phyloP scores from a whole-genome alignment of 1,139 yeast species.

The Suhomyces bokatorum region DNA sequence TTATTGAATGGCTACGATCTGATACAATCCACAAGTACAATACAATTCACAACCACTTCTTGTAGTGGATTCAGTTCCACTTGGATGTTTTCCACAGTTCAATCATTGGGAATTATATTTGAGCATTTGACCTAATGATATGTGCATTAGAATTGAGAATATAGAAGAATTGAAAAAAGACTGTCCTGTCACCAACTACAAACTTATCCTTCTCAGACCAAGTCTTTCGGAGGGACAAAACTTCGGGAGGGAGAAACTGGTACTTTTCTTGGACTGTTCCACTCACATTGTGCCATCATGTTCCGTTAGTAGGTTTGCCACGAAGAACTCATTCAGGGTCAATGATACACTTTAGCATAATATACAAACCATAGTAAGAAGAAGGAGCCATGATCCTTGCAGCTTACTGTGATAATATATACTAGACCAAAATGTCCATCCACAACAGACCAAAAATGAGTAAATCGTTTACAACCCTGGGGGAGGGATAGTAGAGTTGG shows the following conservation, averaged over 20 bases:
- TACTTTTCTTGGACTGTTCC: no score
- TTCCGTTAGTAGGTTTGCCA: slow-evolving; percentile 3
- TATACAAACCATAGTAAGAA: slow-evolving; percentile 22
- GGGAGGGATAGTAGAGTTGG: slow-evolving; percentile 7
- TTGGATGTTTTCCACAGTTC: no score
- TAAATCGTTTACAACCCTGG: slow-evolving; percentile 8
- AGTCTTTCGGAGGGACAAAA: no score
- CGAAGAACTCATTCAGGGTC: slow-evolving; percentile 11
- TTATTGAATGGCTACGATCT: no score
- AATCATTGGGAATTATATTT: no score
- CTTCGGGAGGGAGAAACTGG: no score
- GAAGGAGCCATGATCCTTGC: slow-evolving; percentile 19
- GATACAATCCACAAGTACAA: no score
- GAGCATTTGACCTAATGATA: background rate
- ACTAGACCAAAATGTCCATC: slow-evolving; percentile 22
- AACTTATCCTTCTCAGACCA: no score
- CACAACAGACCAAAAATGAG: slow-evolving; percentile 11
- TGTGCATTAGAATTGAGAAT: background rate
- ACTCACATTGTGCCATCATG: slow-evolving; percentile 1
- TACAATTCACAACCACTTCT: no score
- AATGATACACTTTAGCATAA: slow-evolving; percentile 21
- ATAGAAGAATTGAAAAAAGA: background rate
- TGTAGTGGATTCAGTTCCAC: no score
- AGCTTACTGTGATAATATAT: slow-evolving; percentile 21
- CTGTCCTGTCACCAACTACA: no score